Conservation (phyloP, 345 rosid genomes). For the Zanthoxylum bungeanum region DNA sequence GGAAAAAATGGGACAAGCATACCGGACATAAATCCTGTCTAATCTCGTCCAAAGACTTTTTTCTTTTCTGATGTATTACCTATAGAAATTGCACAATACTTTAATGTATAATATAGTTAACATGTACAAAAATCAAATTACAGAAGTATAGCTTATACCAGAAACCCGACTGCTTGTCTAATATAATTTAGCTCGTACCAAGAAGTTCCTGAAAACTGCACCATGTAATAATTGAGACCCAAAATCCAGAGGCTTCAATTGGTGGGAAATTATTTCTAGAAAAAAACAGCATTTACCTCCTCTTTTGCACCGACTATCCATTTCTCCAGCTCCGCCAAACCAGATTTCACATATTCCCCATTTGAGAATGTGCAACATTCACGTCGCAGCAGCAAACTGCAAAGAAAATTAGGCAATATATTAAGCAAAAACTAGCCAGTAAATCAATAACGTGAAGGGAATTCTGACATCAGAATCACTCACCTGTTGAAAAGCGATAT, state of each 20-base stretch:
- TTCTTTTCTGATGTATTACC: slow-evolving; percentile 98
- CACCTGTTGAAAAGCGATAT: slow-evolving; percentile 96
- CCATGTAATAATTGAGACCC: slow-evolving; percentile 24
- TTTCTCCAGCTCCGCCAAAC: slow-evolving; percentile 93
- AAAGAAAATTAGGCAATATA: slow-evolving; percentile 9
- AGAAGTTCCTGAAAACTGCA: slow-evolving; percentile 94
- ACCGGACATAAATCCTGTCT: slow-evolving; percentile 94
- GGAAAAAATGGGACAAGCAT: slow-evolving; percentile 21
- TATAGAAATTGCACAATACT: slow-evolving; percentile 29
- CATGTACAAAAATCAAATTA: slow-evolving; percentile 8
- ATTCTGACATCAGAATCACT: slow-evolving; percentile 10
- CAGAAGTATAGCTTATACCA: slow-evolving; percentile 46
- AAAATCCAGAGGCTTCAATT: slow-evolving; percentile 20
- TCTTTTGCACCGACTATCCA: slow-evolving; percentile 80
- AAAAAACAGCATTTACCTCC: slow-evolving; percentile 53
- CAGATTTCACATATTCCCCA: slow-evolving; percentile 96
- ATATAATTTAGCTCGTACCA: slow-evolving; percentile 96
- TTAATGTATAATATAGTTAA: neutral
- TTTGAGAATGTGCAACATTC: slow-evolving; percentile 99
- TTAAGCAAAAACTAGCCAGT: slow-evolving; percentile 2
- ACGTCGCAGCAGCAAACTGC: slow-evolving; percentile 88
- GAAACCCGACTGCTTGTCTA: slow-evolving; percentile 98
- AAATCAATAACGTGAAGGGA: neutral
- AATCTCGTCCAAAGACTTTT: slow-evolving; percentile 85
- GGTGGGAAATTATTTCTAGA: slow-evolving; percentile 7